A percentile compares a stretch with the other conserved stretches of the same genome.
Evolutionary conservation across 805 yeast genomes (phyloP).

Genomic region (Danielia reshetovae): DNA sequence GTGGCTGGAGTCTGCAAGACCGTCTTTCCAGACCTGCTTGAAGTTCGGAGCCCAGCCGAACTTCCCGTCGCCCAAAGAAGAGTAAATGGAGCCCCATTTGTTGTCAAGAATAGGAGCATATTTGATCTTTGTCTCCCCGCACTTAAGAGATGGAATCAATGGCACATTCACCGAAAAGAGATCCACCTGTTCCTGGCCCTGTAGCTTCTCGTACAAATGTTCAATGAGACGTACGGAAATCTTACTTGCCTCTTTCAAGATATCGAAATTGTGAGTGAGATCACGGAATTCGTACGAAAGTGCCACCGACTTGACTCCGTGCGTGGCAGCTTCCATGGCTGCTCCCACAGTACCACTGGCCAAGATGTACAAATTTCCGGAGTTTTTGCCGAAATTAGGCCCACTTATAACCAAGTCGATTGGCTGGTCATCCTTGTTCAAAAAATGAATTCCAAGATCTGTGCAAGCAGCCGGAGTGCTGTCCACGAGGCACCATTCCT

Average conservation of each 20-base stretch:
- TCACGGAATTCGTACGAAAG: constrained; percentile 77
- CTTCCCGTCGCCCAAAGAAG: constrained; percentile 23
- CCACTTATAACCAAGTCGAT: constrained; percentile 90
- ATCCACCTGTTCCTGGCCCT: constrained; percentile 47
- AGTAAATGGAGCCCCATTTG: constrained; percentile 70
- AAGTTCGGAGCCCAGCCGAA: constrained; percentile 87
- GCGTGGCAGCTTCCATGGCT: constrained; percentile 87
- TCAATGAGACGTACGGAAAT: constrained; percentile 62
- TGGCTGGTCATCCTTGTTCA: constrained; percentile 48
- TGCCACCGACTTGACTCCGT: constrained; percentile 69
- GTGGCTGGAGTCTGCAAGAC: constrained; percentile 36
- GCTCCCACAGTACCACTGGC: constrained; percentile 97
- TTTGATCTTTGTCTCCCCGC: constrained; percentile 55
- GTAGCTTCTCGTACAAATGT: constrained; percentile 59
- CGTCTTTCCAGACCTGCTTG: constrained; percentile 55
- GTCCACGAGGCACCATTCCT: constrained; percentile 84
- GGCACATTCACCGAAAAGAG: constrained; percentile 86
- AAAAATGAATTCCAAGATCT: constrained; percentile 80
- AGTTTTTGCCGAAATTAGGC: constrained; percentile 93
- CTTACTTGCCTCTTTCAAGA: constrained; percentile 61
- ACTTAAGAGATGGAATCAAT: constrained; percentile 47
- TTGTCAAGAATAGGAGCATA: constrained; percentile 82
- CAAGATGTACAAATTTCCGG: constrained; percentile 81
- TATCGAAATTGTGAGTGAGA: constrained; percentile 44
- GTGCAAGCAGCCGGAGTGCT: constrained; percentile 97